These are phyloP conservation scores for Marsdenia floribunda DNA, from an alignment of 257 asterid species.

Conservation along the genomic window DNA sequence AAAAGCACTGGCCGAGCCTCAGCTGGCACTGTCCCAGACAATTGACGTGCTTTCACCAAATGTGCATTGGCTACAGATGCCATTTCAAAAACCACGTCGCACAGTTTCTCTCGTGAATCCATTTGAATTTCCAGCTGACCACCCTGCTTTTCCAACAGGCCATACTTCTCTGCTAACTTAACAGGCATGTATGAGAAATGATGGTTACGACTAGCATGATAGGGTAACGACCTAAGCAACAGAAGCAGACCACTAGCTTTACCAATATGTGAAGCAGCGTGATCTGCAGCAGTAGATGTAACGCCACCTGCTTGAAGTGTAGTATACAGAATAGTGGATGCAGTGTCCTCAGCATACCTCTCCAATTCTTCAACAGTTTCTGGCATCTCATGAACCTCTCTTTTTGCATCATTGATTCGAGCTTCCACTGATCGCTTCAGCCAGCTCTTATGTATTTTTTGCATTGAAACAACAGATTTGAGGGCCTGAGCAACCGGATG, in stretches of 20 bases:
- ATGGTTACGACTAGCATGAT: slow-evolving; percentile 62
- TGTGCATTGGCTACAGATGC: slow-evolving; percentile 88
- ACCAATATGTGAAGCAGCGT: slow-evolving; percentile 94
- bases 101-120: slow-evolving; percentile 61
- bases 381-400: slow-evolving; percentile 56
- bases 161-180: slow-evolving; percentile 69
- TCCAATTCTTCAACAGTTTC: slow-evolving; percentile 65
- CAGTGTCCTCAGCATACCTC: slow-evolving; percentile 78
- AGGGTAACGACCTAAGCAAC: slow-evolving; percentile 76
- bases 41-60: slow-evolving; percentile 70
- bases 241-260: slow-evolving; percentile 86
- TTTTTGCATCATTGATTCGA: slow-evolving; percentile 68
- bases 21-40: slow-evolving; percentile 61
- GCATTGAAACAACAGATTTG: slow-evolving; percentile 54
- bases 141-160: slow-evolving; percentile 42
- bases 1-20: slow-evolving; percentile 74
- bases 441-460: slow-evolving; percentile 70
- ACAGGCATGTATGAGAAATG: slow-evolving; percentile 61
- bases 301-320: slow-evolving; percentile 85
- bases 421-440: slow-evolving; percentile 78
- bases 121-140: slow-evolving; percentile 47
- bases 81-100: slow-evolving; percentile 73
- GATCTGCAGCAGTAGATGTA: slow-evolving; percentile 72
- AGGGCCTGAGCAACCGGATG: slow-evolving; percentile 93
- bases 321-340: slow-evolving; percentile 72